Conservation (phyloP, 2,329 filamentous ascomycete genomes). For the Moelleriella libera region DNA sequence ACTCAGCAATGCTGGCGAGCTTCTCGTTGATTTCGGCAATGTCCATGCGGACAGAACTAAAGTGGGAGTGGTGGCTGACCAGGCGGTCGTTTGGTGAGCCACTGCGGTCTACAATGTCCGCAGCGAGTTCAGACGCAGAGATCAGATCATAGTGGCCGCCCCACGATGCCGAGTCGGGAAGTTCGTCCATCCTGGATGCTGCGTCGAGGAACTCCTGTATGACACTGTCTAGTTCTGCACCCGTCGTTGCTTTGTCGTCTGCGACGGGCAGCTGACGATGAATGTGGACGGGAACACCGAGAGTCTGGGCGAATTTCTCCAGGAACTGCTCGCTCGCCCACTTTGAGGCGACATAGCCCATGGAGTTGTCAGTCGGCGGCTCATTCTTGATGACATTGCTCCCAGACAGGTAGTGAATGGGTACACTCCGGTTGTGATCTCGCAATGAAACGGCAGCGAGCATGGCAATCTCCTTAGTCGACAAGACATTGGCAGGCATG, state of each 20-base stretch:
- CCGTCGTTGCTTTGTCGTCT: background rate
- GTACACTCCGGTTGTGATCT: conserved; percentile 5
- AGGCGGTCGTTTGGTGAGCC: background rate
- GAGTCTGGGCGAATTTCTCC: conserved; percentile 5
- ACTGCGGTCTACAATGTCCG: background rate
- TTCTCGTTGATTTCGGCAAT: background rate
- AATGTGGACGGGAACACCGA: background rate
- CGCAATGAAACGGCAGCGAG: conserved; percentile 9
- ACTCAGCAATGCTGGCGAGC: background rate
- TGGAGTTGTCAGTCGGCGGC: conserved; percentile 9
- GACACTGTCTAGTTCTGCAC: background rate
- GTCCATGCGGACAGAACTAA: background rate
- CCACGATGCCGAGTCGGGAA: background rate
- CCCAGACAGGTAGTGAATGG: conserved; percentile 17
- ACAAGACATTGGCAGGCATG: conserved; percentile 16
- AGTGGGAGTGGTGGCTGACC: background rate
- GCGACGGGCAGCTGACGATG: background rate
- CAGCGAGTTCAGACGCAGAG: background rate
- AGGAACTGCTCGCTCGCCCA: conserved; percentile 20
- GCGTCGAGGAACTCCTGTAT: background rate
- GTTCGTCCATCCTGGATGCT: background rate
- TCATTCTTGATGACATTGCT: conserved; percentile 5
- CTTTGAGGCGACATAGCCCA: conserved; percentile 18
- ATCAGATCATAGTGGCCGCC: background rate
- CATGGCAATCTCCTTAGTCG: conserved; percentile 18